phyloP scores from a whole-genome alignment of 208 protist species.

The Leptomonas pyrrhocoris region DNA sequence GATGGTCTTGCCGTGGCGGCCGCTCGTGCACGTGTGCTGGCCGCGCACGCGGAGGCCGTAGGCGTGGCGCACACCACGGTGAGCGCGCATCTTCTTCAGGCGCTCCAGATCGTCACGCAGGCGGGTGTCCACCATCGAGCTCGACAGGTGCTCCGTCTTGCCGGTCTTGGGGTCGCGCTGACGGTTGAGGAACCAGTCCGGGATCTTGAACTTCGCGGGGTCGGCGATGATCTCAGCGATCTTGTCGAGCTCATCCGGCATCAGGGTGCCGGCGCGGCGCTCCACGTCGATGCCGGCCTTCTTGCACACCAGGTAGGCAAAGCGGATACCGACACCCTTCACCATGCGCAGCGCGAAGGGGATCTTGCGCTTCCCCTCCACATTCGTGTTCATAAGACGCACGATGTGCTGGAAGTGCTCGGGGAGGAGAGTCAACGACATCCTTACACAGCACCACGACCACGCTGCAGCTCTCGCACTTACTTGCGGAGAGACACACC shows the following conservation, averaged over 20 bases:
- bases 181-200: slow-evolving; percentile 99
- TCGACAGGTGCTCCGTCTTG: slow-evolving; percentile 97
- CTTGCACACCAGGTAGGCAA: slow-evolving; percentile 98
- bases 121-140: slow-evolving; percentile 97
- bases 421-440: slow-evolving; percentile 59
- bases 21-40: slow-evolving; percentile 99
- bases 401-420: slow-evolving; percentile 99
- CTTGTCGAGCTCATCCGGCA: slow-evolving; percentile 96
- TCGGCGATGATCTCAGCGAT: slow-evolving; percentile 98
- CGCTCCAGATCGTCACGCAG: slow-evolving; percentile 99
- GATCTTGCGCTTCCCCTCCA: slow-evolving; percentile 97
- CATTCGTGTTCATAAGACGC: slow-evolving; percentile 99
- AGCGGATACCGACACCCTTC: slow-evolving; percentile 99
- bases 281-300: slow-evolving; percentile 98
- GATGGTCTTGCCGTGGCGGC: slow-evolving; percentile 95
- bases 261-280: slow-evolving; percentile 95
- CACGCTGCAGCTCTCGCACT: slow-evolving; percentile 5
- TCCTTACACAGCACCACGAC: slow-evolving; percentile 3
- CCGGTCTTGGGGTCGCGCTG: slow-evolving; percentile 98
- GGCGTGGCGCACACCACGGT: slow-evolving; percentile 99
- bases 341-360: slow-evolving; percentile 98
- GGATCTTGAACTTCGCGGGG: slow-evolving; percentile 99
- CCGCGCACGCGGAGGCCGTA: slow-evolving; percentile 99
- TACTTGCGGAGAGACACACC: slow-evolving; percentile 85
- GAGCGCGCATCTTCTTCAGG: slow-evolving; percentile 99